phyloP scores from a whole-genome alignment of 2,329 filamentous ascomycete species.

The Botrytis medusae region DNA sequence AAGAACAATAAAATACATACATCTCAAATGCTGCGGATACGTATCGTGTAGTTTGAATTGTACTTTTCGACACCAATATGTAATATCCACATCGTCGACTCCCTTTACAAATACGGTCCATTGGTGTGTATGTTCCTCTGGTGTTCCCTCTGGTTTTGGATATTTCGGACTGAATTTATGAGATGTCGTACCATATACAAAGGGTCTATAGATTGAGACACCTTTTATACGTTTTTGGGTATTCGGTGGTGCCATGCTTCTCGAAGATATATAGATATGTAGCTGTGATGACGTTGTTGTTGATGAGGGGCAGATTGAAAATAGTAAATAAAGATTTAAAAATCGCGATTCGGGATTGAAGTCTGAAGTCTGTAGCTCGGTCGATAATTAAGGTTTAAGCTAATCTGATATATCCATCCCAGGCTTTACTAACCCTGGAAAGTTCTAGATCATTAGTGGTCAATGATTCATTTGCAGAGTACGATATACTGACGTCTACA shows the following conservation, averaged over 20 bases:
- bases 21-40: conserved; percentile 86
- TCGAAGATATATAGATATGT: neutral
- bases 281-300: neutral
- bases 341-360: conserved; percentile 2
- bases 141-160: conserved; percentile 72
- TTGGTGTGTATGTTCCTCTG: conserved; percentile 90
- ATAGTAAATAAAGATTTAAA: neutral
- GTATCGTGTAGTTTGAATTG: conserved; percentile 99
- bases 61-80: conserved; percentile 93
- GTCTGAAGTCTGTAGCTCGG: too few relatives aligned
- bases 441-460: conserved; percentile 20
- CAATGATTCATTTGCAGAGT: conserved; percentile 12
- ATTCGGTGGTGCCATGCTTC: conserved; percentile 54
- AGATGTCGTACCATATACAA: conserved; percentile 78
- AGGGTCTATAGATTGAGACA: conserved; percentile 62
- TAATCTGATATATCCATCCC: neutral
- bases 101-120: conserved; percentile 95
- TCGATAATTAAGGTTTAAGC: conserved; percentile 15
- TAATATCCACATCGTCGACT: conserved; percentile 84
- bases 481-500: conserved; percentile 1
- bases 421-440: neutral
- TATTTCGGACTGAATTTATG: conserved; percentile 73
- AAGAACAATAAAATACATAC: conserved; percentile 43
- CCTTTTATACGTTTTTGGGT: conserved; percentile 63
- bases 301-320: conserved; percentile 8